Evolutionary conservation across 2,329 filamentous ascomycete genomes (phyloP).

Genomic region (Aspergillus tubingensis): DNA sequence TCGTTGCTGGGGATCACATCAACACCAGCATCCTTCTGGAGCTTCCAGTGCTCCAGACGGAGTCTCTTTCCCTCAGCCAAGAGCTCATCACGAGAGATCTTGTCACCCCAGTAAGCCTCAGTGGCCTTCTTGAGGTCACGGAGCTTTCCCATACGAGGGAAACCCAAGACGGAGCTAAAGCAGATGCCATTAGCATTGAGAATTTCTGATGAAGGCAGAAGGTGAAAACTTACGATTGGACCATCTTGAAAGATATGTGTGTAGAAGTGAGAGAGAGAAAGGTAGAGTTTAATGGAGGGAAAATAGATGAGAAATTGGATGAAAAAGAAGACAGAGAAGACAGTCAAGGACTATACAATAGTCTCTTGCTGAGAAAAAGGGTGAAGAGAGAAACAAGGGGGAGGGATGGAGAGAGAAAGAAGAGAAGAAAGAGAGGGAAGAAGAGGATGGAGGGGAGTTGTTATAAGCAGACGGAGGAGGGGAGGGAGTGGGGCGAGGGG

Average conservation of each 20-base stretch:
- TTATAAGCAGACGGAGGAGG: conserved; percentile 8
- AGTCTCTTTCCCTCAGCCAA: conserved; percentile 95
- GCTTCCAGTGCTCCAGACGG: conserved; percentile 96
- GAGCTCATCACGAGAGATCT: conserved; percentile 88
- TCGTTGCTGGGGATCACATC: conserved; percentile 99
- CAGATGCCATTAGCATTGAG: conserved; percentile 11
- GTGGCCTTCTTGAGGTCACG: conserved; percentile 99
- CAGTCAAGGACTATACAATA: conserved; percentile 22
- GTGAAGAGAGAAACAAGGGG: conserved; percentile 26
- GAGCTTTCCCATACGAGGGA: conserved; percentile 97
- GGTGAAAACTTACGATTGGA: conserved; percentile 56
- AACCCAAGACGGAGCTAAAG: conserved; percentile 78
- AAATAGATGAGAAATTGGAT: conserved; percentile 6
- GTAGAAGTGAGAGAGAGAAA: conserved; percentile 13
- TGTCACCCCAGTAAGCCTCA: conserved; percentile 95
- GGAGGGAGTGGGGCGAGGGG: conserved; percentile 2
- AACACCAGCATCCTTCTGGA: conserved; percentile 98
- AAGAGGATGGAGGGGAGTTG: conserved; percentile 7
- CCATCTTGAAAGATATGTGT: conserved; percentile 52
- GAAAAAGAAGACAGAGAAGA: conserved; percentile 6
- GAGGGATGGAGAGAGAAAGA: conserved; percentile 25
- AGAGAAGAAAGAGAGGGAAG: conserved; percentile 12
- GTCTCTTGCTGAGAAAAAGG: conserved; percentile 26
- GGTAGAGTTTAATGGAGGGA: conserved; percentile 7
- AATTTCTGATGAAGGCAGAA: not conserved